Base-by-base conservation (phyloP, 2,329 filamentous ascomycete species). In the Xylariaceae sp. region DNA sequence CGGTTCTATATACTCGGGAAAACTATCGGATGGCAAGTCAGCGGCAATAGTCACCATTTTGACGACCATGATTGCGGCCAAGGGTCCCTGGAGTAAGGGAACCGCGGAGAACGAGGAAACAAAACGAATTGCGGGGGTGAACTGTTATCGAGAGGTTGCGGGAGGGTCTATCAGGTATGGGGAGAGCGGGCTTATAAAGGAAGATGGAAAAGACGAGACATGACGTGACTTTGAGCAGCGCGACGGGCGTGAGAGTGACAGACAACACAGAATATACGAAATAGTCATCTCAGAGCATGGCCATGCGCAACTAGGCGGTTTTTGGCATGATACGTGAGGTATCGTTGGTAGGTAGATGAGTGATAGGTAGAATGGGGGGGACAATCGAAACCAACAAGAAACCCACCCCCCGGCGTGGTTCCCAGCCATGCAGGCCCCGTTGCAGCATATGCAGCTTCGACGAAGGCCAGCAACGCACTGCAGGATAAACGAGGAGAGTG, bases 1-100 rank as follows among this genome's bases (percentile, higher is more conserved):
- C 18, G 74, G 73, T 67, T 78, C 77, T 66, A 69, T 68, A 65
- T 78, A 78, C n/a, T 76, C 74, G 48, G 76, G 77, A 62, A 79
- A 79, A 61, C 74, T 79, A 66, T 78, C 75, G 55, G 71, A 59
- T 47, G 69, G 60, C 18, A 75, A 62, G 71, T 81, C 67, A 80
- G 78, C 71, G 51, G 71, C 74, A 62, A 78, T 64, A 51, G 71
- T 70, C 62, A 77, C 71, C 73, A 76, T 75, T 60, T 67, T 73
- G 67, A 67, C 53, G 37, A 64, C 60, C 67, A 71, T 69, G 42
- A 30, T 58, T 39, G 30, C 47, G 56, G 49, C 13, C 55, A 60
- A 49, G 52, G 37, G 37, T 9, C 42, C 45, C 39, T 11, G 35
- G 9, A 47, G 49, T 18, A 11, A 55, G 35, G 30, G 44, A 13